Conservation (phyloP, 768 basidiomycete species). For the Auricularia heimuer region DNA sequence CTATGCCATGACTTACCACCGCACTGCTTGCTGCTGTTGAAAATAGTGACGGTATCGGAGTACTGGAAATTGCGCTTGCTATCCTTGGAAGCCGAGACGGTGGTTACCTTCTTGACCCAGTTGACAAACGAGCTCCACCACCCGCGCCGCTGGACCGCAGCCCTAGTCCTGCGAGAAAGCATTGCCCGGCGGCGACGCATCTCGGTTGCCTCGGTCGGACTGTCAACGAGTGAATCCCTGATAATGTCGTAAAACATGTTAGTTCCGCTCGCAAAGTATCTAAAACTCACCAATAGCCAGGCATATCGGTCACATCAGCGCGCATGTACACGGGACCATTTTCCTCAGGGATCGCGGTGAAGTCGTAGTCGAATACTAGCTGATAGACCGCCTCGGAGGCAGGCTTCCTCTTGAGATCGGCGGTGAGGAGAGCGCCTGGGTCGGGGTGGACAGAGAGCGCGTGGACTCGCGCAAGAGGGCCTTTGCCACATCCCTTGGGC, state of each 20-base stretch:
- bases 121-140: background rate
- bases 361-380: slow-evolving; percentile 7
- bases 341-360: slow-evolving; percentile 2
- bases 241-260: background rate
- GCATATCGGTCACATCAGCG: background rate
- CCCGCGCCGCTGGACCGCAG: background rate
- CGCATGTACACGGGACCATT: slow-evolving; percentile 4
- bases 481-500: slow-evolving; percentile 4
- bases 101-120: background rate
- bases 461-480: slow-evolving; percentile 1
- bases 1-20: background rate
- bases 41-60: background rate
- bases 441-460: background rate
- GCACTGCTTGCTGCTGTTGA: background rate
- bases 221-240: background rate
- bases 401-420: background rate
- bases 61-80: background rate
- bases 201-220: background rate
- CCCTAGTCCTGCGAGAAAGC: background rate
- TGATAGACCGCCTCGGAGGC: background rate
- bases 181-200: background rate
- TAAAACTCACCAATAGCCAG: background rate
- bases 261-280: background rate
- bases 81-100: background rate
- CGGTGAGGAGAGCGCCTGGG: background rate